Percentiles rank a stretch among this genome's conserved stretches.
Evolutionary conservation across 768 basidiomycete species (phyloP).

Genomic region (Phlebiopsis gigantea): DNA sequence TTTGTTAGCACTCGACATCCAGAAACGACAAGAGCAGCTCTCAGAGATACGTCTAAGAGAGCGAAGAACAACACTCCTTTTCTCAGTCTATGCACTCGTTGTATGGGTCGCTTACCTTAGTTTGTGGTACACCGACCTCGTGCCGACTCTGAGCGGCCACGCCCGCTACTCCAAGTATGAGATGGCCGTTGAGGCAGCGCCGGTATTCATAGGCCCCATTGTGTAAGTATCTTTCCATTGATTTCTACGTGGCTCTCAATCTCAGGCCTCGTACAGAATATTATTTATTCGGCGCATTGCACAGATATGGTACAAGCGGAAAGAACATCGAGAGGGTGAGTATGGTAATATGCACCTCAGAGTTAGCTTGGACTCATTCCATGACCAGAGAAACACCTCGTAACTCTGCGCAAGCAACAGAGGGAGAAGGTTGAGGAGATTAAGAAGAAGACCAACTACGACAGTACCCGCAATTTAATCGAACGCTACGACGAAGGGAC

Average conservation of each 20-base stretch:
- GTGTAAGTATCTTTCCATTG: conserved; percentile 46
- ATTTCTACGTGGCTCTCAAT: not conserved
- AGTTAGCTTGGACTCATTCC: conserved; percentile 1
- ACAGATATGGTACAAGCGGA: conserved; percentile 78
- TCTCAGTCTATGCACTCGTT: conserved; percentile 73
- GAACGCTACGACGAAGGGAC: conserved; percentile 81
- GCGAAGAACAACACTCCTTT: conserved; percentile 68
- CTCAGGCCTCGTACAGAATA: conserved; percentile 36
- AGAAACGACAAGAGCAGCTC: conserved; percentile 66
- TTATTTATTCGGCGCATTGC: conserved; percentile 76
- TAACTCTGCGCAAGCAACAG: conserved; percentile 68
- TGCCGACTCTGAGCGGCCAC: conserved; percentile 39
- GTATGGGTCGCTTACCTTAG: conserved; percentile 68
- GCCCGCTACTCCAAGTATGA: conserved; percentile 27
- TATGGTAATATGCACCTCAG: conserved; percentile 1
- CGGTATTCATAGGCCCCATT: conserved; percentile 71
- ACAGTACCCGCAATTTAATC: conserved; percentile 83
- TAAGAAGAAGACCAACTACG: conserved; percentile 97
- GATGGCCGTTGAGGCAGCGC: conserved; percentile 43
- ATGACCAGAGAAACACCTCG: conserved; percentile 72
- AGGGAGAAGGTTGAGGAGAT: conserved; percentile 89
- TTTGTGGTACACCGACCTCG: conserved; percentile 62
- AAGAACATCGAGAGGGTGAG: conserved; percentile 76
- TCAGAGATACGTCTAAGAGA: conserved; percentile 85
- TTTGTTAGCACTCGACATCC: conserved; percentile 59